These are phyloP conservation scores for Intubia oerlemansii DNA, from an alignment of 2,329 filamentous ascomycete species.

Conservation along the genomic window DNA sequence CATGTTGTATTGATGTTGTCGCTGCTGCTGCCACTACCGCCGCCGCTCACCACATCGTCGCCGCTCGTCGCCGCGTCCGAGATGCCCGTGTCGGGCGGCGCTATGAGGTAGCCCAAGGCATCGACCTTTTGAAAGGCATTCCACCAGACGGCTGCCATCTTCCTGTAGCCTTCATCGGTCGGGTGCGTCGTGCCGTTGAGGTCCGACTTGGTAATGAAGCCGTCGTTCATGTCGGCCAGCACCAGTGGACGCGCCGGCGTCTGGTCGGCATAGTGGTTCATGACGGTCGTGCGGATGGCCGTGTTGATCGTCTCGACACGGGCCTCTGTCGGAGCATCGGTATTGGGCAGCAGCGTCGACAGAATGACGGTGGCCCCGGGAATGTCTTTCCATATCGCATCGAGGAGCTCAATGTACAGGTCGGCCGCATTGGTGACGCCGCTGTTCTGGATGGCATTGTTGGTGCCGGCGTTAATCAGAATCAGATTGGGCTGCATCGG, in stretches of 20 bases:
- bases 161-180: constrained; percentile 4
- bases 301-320: constrained; percentile 7
- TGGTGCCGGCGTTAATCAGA: constrained; percentile 9
- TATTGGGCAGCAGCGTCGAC: constrained; percentile 9
- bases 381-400: constrained; percentile 8
- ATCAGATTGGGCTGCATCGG: constrained; percentile 8
- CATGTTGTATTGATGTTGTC: too few relatives aligned
- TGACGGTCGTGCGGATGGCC: constrained; percentile 6
- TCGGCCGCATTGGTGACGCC: constrained; percentile 4
- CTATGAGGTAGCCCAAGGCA: neutral
- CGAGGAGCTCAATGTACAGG: constrained; percentile 8
- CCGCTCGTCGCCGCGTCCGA: too few relatives aligned
- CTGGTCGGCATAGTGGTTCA: constrained; percentile 1
- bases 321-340: constrained; percentile 5
- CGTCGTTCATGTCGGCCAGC: constrained; percentile 8
- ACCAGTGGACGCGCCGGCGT: too few relatives aligned
- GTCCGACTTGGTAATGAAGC: constrained; percentile 5
- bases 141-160: constrained; percentile 4
- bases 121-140: neutral
- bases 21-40: too few relatives aligned
- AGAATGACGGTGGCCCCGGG: constrained; percentile 6
- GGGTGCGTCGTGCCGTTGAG: constrained; percentile 6
- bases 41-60: too few relatives aligned
- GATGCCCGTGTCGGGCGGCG: too few relatives aligned
- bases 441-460: constrained; percentile 8